Evolutionary conservation across 2,329 filamentous ascomycete species (phyloP), one percentile per base, ranked within the genome.

Genomic region (Cytospora paraplurivora): DNA sequence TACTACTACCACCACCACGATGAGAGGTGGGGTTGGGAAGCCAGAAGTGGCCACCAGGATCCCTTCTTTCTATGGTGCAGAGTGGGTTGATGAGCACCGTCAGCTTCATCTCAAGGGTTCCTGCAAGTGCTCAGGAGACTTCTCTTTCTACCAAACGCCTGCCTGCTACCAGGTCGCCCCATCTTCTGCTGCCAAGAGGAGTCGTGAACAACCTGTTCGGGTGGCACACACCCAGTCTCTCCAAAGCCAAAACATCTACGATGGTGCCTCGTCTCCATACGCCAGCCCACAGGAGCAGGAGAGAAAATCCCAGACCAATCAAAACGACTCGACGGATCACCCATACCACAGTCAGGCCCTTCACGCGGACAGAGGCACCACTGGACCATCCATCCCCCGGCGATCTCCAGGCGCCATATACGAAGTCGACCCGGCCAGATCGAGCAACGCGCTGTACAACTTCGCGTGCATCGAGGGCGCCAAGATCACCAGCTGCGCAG

Each of bases 71-170:
- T 79, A 73, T 63, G 77, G 72, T 1, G 75, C 73, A 3, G 78
- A 80, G 66, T 80, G 78, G 78, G 65, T 72, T 2, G 64, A 64
- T 0, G 78, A 79, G 67, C 78, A 80, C 67, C 71, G 72, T 12
- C 63, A 66, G 19, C 71, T 74, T 5, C 78, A 80, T 67, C 60
- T 68, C 4, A 59, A 52, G 4, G 77, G 76, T 3, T 65, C 63
- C 8, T 80, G 78, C 68, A 37, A 64, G 15, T 80, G 78, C 64
- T 61, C 62, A 4, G 69, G 73, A 0, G 68, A 71, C 15, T 78
- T 77, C 56, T 68, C 71, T 21, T 68, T 68, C 10, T 77, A 76
- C 62, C 62, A 69, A 21, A 64, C 69, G 4, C 63, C 37, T 17
- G 53, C 67, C 19, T 50, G 49, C 3, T 67, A 65, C 8, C 64